Percentiles rank a stretch among this genome's conserved stretches.
phyloP scores from a whole-genome alignment of 345 rosid genomes.

The Eucalyptus polybractea region DNA sequence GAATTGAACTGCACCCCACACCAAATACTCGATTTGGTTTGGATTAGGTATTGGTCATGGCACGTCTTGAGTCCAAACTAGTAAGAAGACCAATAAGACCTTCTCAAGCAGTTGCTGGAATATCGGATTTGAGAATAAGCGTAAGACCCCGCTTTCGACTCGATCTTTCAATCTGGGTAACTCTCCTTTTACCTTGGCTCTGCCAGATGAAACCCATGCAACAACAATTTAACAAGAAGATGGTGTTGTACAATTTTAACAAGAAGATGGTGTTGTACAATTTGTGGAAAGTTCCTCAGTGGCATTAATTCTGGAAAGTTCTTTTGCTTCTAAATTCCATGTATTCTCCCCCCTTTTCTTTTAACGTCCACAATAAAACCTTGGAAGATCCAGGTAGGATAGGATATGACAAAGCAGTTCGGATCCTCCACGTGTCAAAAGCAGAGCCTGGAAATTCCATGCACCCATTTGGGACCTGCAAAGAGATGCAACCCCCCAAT shows the following conservation, averaged over 20 bases:
- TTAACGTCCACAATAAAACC: neutral
- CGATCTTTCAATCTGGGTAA: neutral
- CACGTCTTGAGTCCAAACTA: neutral
- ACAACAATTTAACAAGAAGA: neutral
- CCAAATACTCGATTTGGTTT: too few species aligned
- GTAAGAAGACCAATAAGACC: neutral
- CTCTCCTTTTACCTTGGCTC: neutral
- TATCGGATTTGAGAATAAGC: neutral
- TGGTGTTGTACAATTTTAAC: neutral
- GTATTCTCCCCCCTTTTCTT: neutral
- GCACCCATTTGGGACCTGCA: neutral
- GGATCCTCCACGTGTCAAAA: conserved; percentile 37
- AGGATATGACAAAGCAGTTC: conserved; percentile 6
- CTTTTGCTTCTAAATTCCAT: neutral
- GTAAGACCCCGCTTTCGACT: neutral
- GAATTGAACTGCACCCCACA: too few species aligned
- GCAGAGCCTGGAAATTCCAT: conserved; percentile 10
- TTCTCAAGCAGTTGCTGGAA: neutral
- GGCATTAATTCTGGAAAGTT: neutral
- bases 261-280: neutral
- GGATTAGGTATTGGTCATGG: neutral
- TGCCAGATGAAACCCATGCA: neutral
- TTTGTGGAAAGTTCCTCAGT: neutral
- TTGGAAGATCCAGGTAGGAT: neutral
- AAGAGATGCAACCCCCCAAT: neutral